These are phyloP conservation scores for Cylindrodendrum hubeiense DNA, from an alignment of 2,329 filamentous ascomycete species.

Conservation along the genomic window DNA sequence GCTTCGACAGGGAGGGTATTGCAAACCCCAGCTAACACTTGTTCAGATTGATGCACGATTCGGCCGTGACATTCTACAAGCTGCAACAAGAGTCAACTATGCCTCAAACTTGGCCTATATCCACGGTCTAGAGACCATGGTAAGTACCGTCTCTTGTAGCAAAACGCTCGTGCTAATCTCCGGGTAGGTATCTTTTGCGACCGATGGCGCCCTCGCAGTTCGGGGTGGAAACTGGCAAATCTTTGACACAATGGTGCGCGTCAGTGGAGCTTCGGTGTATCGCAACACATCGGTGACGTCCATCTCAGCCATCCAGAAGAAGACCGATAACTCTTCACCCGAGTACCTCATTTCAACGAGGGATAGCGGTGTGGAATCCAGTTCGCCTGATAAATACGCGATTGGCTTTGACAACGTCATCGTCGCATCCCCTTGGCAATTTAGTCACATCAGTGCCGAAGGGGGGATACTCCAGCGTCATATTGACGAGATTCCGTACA, in stretches of 20 bases:
- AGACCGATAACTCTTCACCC: constrained; percentile 52
- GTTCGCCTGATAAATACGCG: constrained; percentile 54
- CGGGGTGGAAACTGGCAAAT: constrained; percentile 94
- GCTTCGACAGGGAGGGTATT: not conserved
- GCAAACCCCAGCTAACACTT: constrained; percentile 11
- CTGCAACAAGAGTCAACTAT: constrained; percentile 93
- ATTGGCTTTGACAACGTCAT: constrained; percentile 82
- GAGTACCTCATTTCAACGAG: constrained; percentile 62
- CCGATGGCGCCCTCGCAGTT: constrained; percentile 84
- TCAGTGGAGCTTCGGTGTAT: constrained; percentile 70
- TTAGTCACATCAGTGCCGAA: constrained; percentile 74
- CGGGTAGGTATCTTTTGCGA: constrained; percentile 83
- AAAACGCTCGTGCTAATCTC: constrained; percentile 11
- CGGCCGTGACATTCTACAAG: constrained; percentile 86
- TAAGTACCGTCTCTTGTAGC: constrained; percentile 42
- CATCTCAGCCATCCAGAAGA: constrained; percentile 65
- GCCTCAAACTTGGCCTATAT: constrained; percentile 89
- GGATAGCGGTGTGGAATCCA: constrained; percentile 34
- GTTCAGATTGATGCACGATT: constrained; percentile 73
- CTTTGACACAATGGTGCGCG: constrained; percentile 83
- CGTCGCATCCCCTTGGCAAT: constrained; percentile 87
- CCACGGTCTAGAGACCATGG: constrained; percentile 90
- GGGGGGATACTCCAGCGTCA: constrained; percentile 74
- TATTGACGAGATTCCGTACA: constrained; percentile 88
- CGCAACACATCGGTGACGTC: constrained; percentile 77